A percentile compares a stretch with the other conserved stretches of the same genome.
phyloP scores from a whole-genome alignment of 1,139 yeast species.

The Suhomyces taliae region DNA sequence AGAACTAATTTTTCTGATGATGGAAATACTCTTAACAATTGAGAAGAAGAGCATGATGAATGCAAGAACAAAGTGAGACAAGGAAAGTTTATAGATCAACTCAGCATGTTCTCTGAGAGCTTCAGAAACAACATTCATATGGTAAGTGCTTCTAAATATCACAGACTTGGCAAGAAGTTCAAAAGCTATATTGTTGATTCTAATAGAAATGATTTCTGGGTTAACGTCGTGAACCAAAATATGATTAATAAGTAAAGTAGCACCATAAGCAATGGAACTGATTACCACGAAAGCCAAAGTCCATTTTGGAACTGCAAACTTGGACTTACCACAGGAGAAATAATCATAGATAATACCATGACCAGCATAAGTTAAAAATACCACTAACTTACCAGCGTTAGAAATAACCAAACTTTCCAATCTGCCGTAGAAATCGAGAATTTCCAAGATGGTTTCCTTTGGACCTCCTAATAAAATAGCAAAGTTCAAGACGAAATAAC shows the following conservation, averaged over 20 bases:
- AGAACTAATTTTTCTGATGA: background rate
- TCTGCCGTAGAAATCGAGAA: constrained; percentile 2
- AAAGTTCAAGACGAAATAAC: constrained; percentile 5
- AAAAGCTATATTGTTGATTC: constrained; percentile 6
- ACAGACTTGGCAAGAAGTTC: constrained; percentile 8
- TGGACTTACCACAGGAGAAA: background rate
- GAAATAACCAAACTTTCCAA: constrained; percentile 4
- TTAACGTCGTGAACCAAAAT: constrained; percentile 3
- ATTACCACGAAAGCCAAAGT: background rate
- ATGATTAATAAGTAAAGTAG: constrained; percentile 6
- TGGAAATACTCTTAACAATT: constrained; percentile 1
- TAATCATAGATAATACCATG: constrained; percentile 9
- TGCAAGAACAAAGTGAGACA: constrained; percentile 6
- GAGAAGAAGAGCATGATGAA: constrained; percentile 3
- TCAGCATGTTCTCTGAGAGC: background rate
- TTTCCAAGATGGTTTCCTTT: background rate
- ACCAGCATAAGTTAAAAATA: constrained; percentile 7
- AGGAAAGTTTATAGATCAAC: constrained; percentile 5
- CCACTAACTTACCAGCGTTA: constrained; percentile 1
- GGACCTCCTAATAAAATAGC: constrained; percentile 5
- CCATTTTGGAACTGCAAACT: constrained; percentile 4
- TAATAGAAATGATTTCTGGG: constrained; percentile 2
- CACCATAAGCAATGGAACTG: background rate
- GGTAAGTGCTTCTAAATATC: constrained; percentile 6
- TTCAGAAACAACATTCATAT: constrained; percentile 4